Evolutionary conservation across 2,329 filamentous ascomycete species (phyloP).

Genomic region (Fusarium sp.): DNA sequence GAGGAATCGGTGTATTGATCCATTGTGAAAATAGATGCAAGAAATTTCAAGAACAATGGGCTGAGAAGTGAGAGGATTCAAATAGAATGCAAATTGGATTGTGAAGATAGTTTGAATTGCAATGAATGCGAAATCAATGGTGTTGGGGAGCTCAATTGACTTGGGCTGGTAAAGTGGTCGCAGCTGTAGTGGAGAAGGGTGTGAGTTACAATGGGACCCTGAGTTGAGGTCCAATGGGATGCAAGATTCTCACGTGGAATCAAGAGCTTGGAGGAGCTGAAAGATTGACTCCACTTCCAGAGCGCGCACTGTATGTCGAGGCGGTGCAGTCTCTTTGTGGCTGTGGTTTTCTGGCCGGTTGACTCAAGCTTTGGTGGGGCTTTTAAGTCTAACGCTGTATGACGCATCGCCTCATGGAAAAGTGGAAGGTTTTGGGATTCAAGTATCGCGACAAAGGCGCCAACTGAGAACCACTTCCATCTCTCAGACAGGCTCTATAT

Average conservation of each 20-base stretch:
- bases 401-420: constrained; percentile 17
- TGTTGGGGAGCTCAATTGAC: neutral
- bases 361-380: constrained; percentile 36
- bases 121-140: constrained; percentile 1
- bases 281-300: neutral
- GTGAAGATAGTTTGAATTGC: neutral
- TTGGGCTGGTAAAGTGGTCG: neutral
- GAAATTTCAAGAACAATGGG: neutral
- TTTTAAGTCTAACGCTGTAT: constrained; percentile 8
- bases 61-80: neutral
- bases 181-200: neutral
- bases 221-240: neutral
- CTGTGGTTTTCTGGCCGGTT: constrained; percentile 28
- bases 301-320: neutral
- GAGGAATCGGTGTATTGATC: neutral
- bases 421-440: constrained; percentile 17
- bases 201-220: neutral
- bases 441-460: constrained; percentile 27
- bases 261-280: neutral
- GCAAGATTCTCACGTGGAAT: neutral
- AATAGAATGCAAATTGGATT: neutral
- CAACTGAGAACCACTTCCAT: neutral
- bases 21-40: constrained; percentile 2
- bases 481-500: neutral
- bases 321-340: constrained; percentile 11